Evolutionary conservation across 345 rosid genomes (phyloP).

Genomic region (Dimocarpus longan): DNA sequence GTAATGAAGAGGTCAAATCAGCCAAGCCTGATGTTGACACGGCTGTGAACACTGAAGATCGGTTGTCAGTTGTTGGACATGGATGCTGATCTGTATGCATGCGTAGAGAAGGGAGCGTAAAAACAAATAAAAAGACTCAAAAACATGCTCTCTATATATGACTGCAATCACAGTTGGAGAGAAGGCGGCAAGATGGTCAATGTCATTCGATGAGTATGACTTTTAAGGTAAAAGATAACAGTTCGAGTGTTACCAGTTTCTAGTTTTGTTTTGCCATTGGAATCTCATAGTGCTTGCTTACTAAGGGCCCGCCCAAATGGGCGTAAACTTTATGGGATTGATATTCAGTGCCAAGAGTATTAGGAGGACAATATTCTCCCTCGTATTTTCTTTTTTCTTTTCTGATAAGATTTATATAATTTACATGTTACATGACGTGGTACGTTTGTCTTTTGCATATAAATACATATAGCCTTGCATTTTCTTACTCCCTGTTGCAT

Average conservation of each 20-base stretch:
- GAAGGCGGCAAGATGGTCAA: conserved; percentile 14
- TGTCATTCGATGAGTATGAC: conserved; percentile 24
- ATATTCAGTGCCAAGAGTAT: neutral
- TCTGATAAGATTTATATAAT: neutral
- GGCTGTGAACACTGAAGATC: conserved; percentile 61
- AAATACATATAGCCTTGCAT: conserved; percentile 15
- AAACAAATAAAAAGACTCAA: conserved; percentile 5
- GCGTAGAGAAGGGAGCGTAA: neutral
- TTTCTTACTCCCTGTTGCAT: neutral
- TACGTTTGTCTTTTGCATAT: conserved; percentile 18
- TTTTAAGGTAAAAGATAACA: conserved; percentile 4
- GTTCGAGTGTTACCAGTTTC: conserved; percentile 12
- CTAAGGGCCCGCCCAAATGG: conserved; percentile 12
- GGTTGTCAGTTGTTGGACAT: conserved; percentile 60
- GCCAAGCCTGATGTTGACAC: conserved; percentile 44
- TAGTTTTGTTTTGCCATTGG: conserved; percentile 16
- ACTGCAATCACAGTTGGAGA: neutral
- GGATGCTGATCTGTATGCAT: conserved; percentile 48
- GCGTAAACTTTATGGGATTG: conserved; percentile 7
- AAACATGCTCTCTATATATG: conserved; percentile 19
- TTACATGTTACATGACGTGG: neutral
- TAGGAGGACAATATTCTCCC: conserved; percentile 10
- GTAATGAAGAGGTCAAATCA: conserved; percentile 40
- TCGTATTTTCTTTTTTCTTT: neutral
- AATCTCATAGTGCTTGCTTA: conserved; percentile 21